Evolutionary conservation across 2,329 filamentous ascomycete genomes (phyloP).

Genomic region (Tolypocladium ophioglossoides): DNA sequence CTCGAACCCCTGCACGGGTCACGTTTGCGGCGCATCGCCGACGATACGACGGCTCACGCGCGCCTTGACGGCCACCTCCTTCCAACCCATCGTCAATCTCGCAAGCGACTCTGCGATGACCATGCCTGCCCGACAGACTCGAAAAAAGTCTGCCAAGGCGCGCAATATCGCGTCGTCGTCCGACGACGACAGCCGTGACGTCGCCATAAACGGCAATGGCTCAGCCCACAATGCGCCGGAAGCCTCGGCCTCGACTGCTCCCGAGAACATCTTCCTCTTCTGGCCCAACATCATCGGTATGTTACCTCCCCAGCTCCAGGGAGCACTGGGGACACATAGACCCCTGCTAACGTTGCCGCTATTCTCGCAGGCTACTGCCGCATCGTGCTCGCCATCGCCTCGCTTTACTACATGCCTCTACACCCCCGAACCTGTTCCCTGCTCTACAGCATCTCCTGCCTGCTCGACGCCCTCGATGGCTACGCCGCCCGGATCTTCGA

Average conservation of each 20-base stretch:
- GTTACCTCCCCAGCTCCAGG: conserved; percentile 10
- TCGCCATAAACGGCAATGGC: conserved; percentile 35
- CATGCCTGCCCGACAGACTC: conserved; percentile 29
- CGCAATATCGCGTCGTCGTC: conserved; percentile 15
- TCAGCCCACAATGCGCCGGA: conserved; percentile 23
- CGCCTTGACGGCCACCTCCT: background rate
- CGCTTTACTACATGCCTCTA: conserved; percentile 97
- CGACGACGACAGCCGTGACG: conserved; percentile 16
- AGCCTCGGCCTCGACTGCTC: conserved; percentile 24
- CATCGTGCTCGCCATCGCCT: conserved; percentile 74
- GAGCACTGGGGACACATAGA: background rate
- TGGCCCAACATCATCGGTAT: conserved; percentile 73
- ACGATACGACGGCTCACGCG: background rate
- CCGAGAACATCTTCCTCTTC: conserved; percentile 74
- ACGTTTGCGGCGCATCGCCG: background rate
- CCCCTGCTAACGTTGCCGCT: conserved; percentile 6
- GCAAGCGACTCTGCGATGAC: conserved; percentile 1
- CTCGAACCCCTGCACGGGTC: background rate
- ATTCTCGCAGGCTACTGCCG: conserved; percentile 55
- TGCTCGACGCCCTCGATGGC: conserved; percentile 91
- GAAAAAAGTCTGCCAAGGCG: conserved; percentile 26
- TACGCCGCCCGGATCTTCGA: conserved; percentile 72
- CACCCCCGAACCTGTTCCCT: conserved; percentile 92
- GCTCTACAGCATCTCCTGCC: conserved; percentile 86
- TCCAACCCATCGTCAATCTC: background rate